These are phyloP conservation scores for Yarrowia bubula DNA, from an alignment of 805 yeast genomes.

Conservation along the genomic window DNA sequence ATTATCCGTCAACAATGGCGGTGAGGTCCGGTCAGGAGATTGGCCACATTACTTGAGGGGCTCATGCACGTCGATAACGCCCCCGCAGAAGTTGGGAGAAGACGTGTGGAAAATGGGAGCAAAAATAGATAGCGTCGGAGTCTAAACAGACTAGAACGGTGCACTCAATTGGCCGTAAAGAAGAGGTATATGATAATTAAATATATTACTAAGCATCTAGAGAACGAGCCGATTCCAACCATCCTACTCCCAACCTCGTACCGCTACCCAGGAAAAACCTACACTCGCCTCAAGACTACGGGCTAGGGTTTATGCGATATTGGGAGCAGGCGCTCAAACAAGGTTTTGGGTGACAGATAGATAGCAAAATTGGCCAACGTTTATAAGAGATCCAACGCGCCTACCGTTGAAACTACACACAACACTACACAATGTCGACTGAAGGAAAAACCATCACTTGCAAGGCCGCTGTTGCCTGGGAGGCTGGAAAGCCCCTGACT, in stretches of 20 bases:
- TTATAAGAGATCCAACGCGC: background rate
- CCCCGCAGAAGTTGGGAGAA: background rate
- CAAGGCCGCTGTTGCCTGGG: constrained; percentile 98
- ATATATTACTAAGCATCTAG: no score
- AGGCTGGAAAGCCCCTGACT: constrained; percentile 69
- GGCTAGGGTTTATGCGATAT: background rate
- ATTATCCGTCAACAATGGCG: background rate
- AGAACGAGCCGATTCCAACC: no score
- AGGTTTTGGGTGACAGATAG: background rate
- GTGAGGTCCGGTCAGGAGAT: background rate
- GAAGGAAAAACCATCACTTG: constrained; percentile 43
- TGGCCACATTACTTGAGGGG: background rate
- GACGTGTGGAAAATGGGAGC: constrained; percentile 7
- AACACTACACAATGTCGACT: background rate
- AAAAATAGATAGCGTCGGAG: constrained; percentile 9
- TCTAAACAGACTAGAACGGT: background rate
- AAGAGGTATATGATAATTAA: no score
- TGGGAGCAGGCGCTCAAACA: background rate
- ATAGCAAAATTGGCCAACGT: background rate
- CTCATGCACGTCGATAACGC: background rate
- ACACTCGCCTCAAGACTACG: background rate
- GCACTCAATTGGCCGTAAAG: background rate
- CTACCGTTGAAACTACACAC: background rate
- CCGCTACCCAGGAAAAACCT: no score
- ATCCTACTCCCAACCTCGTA: no score